These are phyloP conservation scores for Sugiyamaella chiloensis DNA, from an alignment of 805 yeast genomes.

Conservation along the genomic window DNA sequence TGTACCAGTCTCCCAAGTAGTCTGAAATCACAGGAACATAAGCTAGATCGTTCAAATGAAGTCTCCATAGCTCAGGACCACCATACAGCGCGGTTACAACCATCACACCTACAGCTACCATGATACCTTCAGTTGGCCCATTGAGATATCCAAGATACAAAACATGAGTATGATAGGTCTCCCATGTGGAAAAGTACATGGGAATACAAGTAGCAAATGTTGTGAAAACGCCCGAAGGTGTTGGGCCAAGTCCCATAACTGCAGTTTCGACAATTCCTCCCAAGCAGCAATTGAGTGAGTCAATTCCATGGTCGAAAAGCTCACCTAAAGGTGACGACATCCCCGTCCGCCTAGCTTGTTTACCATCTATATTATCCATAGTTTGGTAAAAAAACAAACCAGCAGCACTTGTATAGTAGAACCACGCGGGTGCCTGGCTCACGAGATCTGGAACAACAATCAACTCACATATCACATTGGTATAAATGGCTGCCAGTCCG, in stretches of 20 bases:
- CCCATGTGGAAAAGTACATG: constrained; percentile 80
- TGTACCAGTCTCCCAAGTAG: constrained; percentile 13
- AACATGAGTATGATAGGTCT: constrained; percentile 86
- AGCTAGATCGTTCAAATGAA: constrained; percentile 35
- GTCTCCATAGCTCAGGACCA: constrained; percentile 58
- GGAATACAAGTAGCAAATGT: constrained; percentile 68
- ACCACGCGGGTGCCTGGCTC: constrained; percentile 65
- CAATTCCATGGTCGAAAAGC: constrained; percentile 86
- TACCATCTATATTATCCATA: constrained; percentile 95
- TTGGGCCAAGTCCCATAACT: constrained; percentile 72
- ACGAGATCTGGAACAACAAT: constrained; percentile 69
- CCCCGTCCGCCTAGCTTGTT: constrained; percentile 92
- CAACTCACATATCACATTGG: constrained; percentile 60
- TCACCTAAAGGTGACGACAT: constrained; percentile 95
- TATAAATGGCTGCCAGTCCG: constrained; percentile 69
- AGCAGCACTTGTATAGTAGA: constrained; percentile 71
- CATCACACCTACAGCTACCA: constrained; percentile 59
- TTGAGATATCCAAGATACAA: constrained; percentile 76
- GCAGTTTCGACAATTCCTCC: constrained; percentile 72
- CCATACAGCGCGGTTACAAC: constrained; percentile 67
- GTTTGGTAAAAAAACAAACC: constrained; percentile 91
- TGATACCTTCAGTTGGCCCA: constrained; percentile 95
- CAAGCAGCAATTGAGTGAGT: constrained; percentile 72
- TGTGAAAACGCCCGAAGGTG: constrained; percentile 70
- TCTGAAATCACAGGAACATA: constrained; percentile 16